Evolutionary conservation across 1,139 yeast species (phyloP).

Genomic region (Kodamaea sp.): DNA sequence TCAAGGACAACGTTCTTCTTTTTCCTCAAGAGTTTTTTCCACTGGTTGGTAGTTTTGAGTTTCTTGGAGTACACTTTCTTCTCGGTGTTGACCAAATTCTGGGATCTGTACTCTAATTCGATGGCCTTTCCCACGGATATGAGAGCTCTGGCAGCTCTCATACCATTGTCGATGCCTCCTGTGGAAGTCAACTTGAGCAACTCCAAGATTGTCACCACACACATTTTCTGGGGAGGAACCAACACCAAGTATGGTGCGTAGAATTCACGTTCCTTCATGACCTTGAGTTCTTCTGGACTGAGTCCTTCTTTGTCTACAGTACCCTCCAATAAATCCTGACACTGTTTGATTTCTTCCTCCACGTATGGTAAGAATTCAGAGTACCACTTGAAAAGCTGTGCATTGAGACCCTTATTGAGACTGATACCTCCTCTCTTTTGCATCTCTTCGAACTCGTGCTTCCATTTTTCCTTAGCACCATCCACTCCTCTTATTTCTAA

Average conservation of each 20-base stretch:
- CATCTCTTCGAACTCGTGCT: slow-evolving; percentile 73
- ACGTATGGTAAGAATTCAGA: slow-evolving; percentile 69
- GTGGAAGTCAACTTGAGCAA: slow-evolving; percentile 71
- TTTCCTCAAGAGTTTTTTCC: slow-evolving; percentile 43
- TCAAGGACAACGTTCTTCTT: slow-evolving; percentile 30
- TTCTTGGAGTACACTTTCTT: slow-evolving; percentile 45
- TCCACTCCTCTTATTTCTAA: slow-evolving; percentile 79
- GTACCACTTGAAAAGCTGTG: slow-evolving; percentile 78
- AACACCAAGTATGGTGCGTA: slow-evolving; percentile 80
- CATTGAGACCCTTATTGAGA: slow-evolving; percentile 63
- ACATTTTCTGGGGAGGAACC: slow-evolving; percentile 76
- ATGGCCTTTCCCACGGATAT: slow-evolving; percentile 80
- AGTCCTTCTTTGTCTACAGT: slow-evolving; percentile 19
- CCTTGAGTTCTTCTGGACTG: slow-evolving; percentile 30
- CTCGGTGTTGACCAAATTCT: slow-evolving; percentile 59
- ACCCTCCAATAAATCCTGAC: slow-evolving; percentile 33
- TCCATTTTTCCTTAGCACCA: slow-evolving; percentile 89
- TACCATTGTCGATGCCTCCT: slow-evolving; percentile 79
- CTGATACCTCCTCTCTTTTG: slow-evolving; percentile 62
- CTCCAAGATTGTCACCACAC: slow-evolving; percentile 84
- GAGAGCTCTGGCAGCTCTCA: slow-evolving; percentile 83
- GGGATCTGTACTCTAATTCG: slow-evolving; percentile 80
- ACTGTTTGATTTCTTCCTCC: slow-evolving; percentile 59
- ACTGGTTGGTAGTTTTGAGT: slow-evolving; percentile 34
- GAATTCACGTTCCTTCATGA: slow-evolving; percentile 53